Percentiles rank a stretch among this genome's conserved stretches.
Conservation (phyloP, 345 rosid species). For the Salix brachista region DNA sequence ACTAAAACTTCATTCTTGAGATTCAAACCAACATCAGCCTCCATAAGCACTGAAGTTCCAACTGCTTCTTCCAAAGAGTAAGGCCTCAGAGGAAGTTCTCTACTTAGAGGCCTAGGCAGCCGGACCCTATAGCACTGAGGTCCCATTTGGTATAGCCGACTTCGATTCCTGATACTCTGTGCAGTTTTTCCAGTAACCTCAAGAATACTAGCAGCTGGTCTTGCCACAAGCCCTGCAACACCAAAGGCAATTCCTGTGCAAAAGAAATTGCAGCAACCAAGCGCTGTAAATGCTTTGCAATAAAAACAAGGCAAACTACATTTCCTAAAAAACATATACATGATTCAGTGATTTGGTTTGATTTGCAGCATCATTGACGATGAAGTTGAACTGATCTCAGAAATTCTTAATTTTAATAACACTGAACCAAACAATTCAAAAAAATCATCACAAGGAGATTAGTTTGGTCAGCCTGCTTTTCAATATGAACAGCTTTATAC, state of each 20-base stretch:
- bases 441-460: not conserved
- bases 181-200: constrained; percentile 94
- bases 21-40: constrained; percentile 54
- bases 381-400: not conserved
- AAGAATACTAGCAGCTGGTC: constrained; percentile 93
- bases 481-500: not conserved
- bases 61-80: constrained; percentile 95
- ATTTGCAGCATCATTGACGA: not conserved
- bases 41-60: constrained; percentile 64
- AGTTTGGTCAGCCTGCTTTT: not conserved
- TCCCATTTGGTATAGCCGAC: constrained; percentile 57
- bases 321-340: not conserved
- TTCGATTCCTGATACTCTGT: constrained; percentile 84
- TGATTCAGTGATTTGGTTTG: not conserved
- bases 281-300: not conserved
- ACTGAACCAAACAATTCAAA: not conserved
- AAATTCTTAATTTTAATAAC: not conserved
- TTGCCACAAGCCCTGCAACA: constrained; percentile 90
- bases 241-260: constrained; percentile 74
- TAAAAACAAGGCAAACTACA: not conserved
- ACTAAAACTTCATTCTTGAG: constrained; percentile 57
- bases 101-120: constrained; percentile 72
- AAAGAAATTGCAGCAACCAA: constrained; percentile 5
- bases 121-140: constrained; percentile 56
- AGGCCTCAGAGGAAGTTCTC: constrained; percentile 75